phyloP scores from a whole-genome alignment of 176 grass and related monocot genomes.

The Zoysia pacifica region DNA sequence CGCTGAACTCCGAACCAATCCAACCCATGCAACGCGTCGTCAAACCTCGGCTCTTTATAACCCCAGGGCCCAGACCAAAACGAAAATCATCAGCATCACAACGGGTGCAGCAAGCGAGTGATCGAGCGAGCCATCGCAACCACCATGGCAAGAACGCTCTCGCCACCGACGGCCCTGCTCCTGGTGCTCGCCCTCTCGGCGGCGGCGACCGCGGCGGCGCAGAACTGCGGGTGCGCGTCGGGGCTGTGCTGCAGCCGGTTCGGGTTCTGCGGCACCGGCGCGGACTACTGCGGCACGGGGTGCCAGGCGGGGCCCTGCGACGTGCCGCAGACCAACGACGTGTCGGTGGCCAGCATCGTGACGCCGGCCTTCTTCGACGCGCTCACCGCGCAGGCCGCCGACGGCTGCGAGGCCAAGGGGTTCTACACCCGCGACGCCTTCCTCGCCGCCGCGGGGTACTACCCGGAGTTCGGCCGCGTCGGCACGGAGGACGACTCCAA shows the following conservation, averaged over 20 bases:
- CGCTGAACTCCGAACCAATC: background rate
- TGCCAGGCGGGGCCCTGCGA: constrained; percentile 51
- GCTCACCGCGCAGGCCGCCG: constrained; percentile 60
- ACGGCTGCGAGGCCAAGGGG: constrained; percentile 45
- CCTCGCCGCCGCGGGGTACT: constrained; percentile 47
- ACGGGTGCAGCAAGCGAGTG: no score
- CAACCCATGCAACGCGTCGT: background rate
- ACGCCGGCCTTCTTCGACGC: constrained; percentile 54
- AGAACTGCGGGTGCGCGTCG: constrained; percentile 53
- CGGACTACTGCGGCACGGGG: constrained; percentile 46
- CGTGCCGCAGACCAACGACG: constrained; percentile 43
- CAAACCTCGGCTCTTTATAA: constrained; percentile 9
- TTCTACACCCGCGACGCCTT: constrained; percentile 89
- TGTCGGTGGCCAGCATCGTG: constrained; percentile 45
- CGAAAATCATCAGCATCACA: background rate
- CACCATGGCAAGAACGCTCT: background rate
- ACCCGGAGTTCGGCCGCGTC: constrained; percentile 52
- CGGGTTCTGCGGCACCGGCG: constrained; percentile 51
- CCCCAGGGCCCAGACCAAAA: background rate
- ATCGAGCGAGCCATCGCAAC: background rate
- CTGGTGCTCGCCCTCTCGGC: background rate
- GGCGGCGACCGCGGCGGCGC: constrained; percentile 13
- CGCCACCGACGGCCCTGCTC: background rate
- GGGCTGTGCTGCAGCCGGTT: constrained; percentile 55
- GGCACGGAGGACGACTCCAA: constrained; percentile 70